phyloP scores from a whole-genome alignment of 768 basidiomycete genomes.

The Leccinum arenicola region DNA sequence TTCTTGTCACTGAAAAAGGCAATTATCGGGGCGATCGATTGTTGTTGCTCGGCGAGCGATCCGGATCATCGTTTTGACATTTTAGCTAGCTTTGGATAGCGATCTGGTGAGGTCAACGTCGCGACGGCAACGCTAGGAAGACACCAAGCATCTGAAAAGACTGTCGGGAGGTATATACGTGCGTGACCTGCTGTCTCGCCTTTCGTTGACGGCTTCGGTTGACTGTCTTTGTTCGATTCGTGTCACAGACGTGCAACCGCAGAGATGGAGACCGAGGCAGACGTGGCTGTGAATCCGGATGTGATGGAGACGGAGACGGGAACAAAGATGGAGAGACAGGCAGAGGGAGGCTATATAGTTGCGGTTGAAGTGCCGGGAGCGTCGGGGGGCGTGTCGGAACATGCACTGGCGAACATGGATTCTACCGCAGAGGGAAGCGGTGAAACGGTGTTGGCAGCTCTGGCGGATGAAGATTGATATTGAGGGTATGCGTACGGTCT shows the following conservation, averaged over 20 bases:
- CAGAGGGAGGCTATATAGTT: background rate
- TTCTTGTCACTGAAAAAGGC: constrained; percentile 36
- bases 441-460: background rate
- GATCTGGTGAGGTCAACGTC: constrained; percentile 55
- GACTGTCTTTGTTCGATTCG: background rate
- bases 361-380: background rate
- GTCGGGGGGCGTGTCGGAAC: background rate
- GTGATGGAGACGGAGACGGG: background rate
- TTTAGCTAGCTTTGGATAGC: constrained; percentile 55
- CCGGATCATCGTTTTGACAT: background rate
- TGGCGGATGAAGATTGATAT: constrained; percentile 3
- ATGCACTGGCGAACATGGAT: background rate
- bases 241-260: constrained; percentile 39
- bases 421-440: background rate
- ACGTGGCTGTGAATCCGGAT: constrained; percentile 9
- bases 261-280: constrained; percentile 45
- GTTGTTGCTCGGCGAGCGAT: constrained; percentile 58
- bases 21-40: constrained; percentile 57
- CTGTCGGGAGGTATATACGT: constrained; percentile 66
- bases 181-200: constrained; percentile 28
- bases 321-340: background rate
- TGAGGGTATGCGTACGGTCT: too few species aligned
- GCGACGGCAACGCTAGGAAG: constrained; percentile 61
- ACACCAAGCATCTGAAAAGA: constrained; percentile 44
- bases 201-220: background rate